These are phyloP conservation scores for Fusarium nygamai DNA, from an alignment of 2,329 filamentous ascomycete species.

Conservation along the genomic window DNA sequence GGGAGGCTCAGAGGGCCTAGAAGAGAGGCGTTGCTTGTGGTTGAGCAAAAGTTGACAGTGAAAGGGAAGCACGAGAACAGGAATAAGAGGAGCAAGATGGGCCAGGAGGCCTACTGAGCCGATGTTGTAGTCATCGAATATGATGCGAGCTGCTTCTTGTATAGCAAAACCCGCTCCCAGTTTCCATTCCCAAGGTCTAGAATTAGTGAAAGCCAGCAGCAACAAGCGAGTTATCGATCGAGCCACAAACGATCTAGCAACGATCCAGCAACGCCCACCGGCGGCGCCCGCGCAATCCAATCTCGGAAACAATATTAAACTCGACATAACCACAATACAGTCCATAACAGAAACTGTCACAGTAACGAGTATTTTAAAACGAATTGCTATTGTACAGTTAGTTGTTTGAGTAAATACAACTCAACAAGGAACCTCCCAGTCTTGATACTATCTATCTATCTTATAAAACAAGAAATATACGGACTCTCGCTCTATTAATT, in stretches of 20 bases:
- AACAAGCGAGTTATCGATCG: conserved; percentile 32
- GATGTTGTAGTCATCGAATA: conserved; percentile 7
- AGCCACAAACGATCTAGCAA: conserved; percentile 36
- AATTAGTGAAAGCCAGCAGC: conserved; percentile 22
- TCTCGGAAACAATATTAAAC: conserved; percentile 16
- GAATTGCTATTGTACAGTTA: neutral
- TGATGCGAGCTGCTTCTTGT: conserved; percentile 1
- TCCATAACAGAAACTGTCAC: neutral
- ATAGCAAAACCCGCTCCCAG: neutral
- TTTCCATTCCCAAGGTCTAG: conserved; percentile 10
- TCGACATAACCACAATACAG: neutral
- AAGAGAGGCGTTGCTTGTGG: conserved; percentile 37
- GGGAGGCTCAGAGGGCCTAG: conserved; percentile 44
- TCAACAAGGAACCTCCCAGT: conserved; percentile 3
- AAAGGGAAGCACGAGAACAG: conserved; percentile 9
- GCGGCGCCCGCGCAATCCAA: conserved; percentile 31
- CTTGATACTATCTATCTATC: neutral
- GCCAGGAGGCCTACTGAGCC: conserved; percentile 14
- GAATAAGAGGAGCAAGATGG: conserved; percentile 14
- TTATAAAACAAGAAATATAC: conserved; percentile 16
- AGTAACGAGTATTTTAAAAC: neutral
- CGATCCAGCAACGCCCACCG: conserved; percentile 36
- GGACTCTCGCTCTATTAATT: conserved; percentile 7
- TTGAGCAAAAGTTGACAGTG: conserved; percentile 20
- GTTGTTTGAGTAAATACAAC: neutral